These are phyloP conservation scores for Paxillus ammoniavirescens DNA, from an alignment of 768 basidiomycete species.

Conservation along the genomic window DNA sequence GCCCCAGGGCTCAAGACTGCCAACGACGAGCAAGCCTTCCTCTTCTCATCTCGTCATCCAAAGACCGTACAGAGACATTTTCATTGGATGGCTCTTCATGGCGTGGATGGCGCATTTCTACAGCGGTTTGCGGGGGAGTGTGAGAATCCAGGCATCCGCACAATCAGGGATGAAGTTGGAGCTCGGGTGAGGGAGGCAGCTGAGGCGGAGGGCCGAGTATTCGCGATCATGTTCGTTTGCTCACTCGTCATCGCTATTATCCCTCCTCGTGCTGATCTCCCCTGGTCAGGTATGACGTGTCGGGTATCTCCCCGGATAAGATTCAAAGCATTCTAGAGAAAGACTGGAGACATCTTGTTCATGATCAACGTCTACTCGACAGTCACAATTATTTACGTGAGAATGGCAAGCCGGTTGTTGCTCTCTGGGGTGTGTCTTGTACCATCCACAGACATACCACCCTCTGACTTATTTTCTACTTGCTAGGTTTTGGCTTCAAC, in stretches of 20 bases:
- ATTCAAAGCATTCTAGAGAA: conserved; percentile 64
- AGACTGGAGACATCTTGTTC: conserved; percentile 75
- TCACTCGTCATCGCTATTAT: not conserved
- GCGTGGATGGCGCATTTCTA: conserved; percentile 78
- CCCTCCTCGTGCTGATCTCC: not conserved
- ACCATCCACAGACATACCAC: not conserved
- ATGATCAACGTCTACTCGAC: conserved; percentile 57
- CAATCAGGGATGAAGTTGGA: conserved; percentile 72
- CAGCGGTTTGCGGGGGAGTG: conserved; percentile 75
- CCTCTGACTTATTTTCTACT: not conserved
- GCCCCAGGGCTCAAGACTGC: conserved; percentile 63
- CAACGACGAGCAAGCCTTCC: conserved; percentile 56
- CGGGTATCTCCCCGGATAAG: conserved; percentile 69
- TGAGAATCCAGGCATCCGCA: conserved; percentile 58
- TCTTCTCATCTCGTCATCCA: conserved; percentile 79
- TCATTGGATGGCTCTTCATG: conserved; percentile 77
- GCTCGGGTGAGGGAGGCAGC: conserved; percentile 72
- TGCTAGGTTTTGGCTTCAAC: conserved; percentile 67
- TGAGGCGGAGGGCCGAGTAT: conserved; percentile 77
- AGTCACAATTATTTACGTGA: conserved; percentile 75
- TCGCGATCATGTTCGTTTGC: conserved; percentile 73
- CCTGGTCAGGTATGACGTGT: conserved; percentile 72
- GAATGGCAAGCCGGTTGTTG: conserved; percentile 66
- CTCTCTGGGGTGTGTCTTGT: conserved; percentile 57
- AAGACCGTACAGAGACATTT: conserved; percentile 64